phyloP scores from a whole-genome alignment of 129 eudicot species.

The Erigeron canadensis region DNA sequence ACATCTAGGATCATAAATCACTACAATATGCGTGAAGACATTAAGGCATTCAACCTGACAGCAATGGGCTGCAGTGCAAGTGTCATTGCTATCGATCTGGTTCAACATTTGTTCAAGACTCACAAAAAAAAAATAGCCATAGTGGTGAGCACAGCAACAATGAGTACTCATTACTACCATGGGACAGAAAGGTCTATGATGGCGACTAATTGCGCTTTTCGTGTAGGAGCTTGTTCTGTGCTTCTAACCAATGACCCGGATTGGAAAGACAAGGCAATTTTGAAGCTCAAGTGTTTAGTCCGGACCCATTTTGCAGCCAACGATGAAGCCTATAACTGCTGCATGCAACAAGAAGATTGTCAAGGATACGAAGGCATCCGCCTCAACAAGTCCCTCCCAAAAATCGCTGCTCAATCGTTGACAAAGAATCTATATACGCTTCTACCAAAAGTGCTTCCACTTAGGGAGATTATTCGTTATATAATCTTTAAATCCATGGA shows the following conservation, averaged over 20 bases:
- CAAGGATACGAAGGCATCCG: conserved; percentile 43
- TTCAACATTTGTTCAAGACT: conserved; percentile 50
- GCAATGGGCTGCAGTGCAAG: conserved; percentile 79
- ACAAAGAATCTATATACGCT: conserved; percentile 41
- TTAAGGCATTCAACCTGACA: conserved; percentile 49
- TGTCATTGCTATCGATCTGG: conserved; percentile 42
- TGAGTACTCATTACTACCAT: conserved; percentile 52
- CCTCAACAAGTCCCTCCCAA: conserved; percentile 42
- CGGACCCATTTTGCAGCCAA: conserved; percentile 48
- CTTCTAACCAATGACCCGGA: conserved; percentile 42
- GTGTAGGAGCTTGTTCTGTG: conserved; percentile 60
- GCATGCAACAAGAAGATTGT: conserved; percentile 50
- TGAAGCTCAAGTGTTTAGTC: conserved; percentile 42
- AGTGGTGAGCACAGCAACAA: conserved; percentile 58
- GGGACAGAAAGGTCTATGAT: conserved; percentile 63
- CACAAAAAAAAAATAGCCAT: conserved; percentile 41
- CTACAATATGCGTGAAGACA: conserved; percentile 51
- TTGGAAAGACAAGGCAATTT: conserved; percentile 25
- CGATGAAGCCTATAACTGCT: conserved; percentile 50
- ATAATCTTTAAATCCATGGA: neutral
- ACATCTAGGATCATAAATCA: conserved; percentile 54
- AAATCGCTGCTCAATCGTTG: conserved; percentile 42
- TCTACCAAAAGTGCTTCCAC: conserved; percentile 46
- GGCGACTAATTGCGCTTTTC: conserved; percentile 52
- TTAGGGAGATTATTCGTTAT: conserved; percentile 47